Conservation (phyloP, 306 rosid genomes). For the Acmispon strigosus region DNA sequence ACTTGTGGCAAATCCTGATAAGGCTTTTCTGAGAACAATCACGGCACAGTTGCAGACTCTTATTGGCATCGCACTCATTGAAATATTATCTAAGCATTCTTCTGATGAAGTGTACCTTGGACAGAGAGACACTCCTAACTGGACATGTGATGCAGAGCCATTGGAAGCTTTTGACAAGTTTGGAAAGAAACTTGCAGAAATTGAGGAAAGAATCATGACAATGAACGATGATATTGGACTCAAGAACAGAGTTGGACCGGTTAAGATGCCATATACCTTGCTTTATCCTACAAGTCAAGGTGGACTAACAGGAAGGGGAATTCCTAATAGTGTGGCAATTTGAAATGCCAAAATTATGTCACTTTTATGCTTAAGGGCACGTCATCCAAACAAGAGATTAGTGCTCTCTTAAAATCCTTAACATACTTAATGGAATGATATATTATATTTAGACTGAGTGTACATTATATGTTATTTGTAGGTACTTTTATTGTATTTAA, state of each 20-base stretch:
- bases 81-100: constrained; percentile 44
- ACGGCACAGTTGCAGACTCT: constrained; percentile 42
- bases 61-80: constrained; percentile 35
- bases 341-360: constrained; percentile 8
- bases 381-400: not conserved
- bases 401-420: not conserved
- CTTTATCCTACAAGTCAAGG: constrained; percentile 56
- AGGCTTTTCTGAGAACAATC: constrained; percentile 40
- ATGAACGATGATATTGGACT: constrained; percentile 45
- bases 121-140: constrained; percentile 42
- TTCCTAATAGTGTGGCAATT: constrained; percentile 79
- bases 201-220: constrained; percentile 37
- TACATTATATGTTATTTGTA: not conserved
- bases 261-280: constrained; percentile 62
- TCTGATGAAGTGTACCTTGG: constrained; percentile 57
- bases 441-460: not conserved
- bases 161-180: constrained; percentile 49
- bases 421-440: not conserved
- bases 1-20: constrained; percentile 33
- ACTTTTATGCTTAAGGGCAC: not conserved
- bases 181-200: constrained; percentile 38
- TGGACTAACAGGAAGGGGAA: constrained; percentile 74
- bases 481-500: too few relatives aligned
- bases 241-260: constrained; percentile 59
- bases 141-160: constrained; percentile 50